A percentile compares a stretch with the other conserved stretches of the same genome.
phyloP scores from a whole-genome alignment of 176 grass and related monocot genomes.

The Leersia perrieri region DNA sequence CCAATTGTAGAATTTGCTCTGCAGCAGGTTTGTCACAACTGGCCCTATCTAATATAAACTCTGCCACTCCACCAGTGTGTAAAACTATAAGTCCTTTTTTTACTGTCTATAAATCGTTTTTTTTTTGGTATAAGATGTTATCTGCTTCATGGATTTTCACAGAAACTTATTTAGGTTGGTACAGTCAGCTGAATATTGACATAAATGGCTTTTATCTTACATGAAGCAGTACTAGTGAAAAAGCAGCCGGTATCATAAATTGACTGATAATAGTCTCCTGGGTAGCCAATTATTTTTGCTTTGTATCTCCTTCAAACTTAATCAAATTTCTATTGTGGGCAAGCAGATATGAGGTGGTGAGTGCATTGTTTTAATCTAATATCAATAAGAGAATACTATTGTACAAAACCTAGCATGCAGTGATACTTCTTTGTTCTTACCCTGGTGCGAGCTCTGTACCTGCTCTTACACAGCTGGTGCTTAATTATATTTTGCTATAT shows the following conservation, averaged over 20 bases:
- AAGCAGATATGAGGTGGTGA: not conserved
- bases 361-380: not conserved
- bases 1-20: conserved; percentile 92
- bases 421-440: not conserved
- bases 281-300: not conserved
- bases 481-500: too few relatives aligned
- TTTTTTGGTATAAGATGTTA: not conserved
- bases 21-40: conserved; percentile 58
- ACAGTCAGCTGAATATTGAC: not conserved
- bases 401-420: not conserved
- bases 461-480: not conserved
- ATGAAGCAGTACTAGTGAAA: not conserved
- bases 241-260: not conserved
- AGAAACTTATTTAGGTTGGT: not conserved
- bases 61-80: not conserved
- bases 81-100: not conserved
- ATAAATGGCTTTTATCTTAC: conserved; percentile 20
- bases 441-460: not conserved
- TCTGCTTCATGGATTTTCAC: not conserved
- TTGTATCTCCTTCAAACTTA: not conserved
- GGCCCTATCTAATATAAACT: not conserved
- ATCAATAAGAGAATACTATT: not conserved
- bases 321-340: not conserved
- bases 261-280: conserved; percentile 2
- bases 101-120: conserved; percentile 9